Percentiles rank a stretch among this genome's conserved stretches.
phyloP scores from a whole-genome alignment of 805 yeast species.

The Saccharomycopsis fermentans region DNA sequence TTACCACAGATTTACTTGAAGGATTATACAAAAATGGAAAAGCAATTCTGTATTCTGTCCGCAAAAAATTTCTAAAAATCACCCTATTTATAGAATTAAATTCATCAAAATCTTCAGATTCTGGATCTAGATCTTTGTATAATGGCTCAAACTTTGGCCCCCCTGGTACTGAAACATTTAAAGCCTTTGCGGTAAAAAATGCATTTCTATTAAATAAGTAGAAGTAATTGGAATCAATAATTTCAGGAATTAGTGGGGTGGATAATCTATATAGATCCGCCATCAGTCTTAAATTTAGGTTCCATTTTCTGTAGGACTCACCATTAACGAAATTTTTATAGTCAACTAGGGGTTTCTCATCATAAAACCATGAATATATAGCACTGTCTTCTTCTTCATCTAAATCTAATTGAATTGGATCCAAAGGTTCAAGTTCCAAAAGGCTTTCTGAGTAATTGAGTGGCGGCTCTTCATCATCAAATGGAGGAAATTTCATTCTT shows the following conservation, averaged over 20 bases:
- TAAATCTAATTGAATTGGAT: slow-evolving; percentile 59
- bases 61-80: slow-evolving; percentile 64
- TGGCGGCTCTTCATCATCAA: slow-evolving; percentile 97
- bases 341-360: slow-evolving; percentile 60
- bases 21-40: slow-evolving; percentile 81
- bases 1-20: slow-evolving; percentile 51
- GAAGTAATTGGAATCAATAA: slow-evolving; percentile 46
- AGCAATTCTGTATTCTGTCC: slow-evolving; percentile 80
- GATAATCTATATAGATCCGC: slow-evolving; percentile 57
- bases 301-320: slow-evolving; percentile 68
- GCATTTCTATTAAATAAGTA: slow-evolving; percentile 72
- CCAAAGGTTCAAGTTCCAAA: slow-evolving; percentile 60
- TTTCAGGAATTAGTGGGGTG: slow-evolving; percentile 57
- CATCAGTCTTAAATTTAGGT: slow-evolving; percentile 49
- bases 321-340: slow-evolving; percentile 53
- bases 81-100: slow-evolving; percentile 84
- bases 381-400: slow-evolving; percentile 51
- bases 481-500: slow-evolving; percentile 89
- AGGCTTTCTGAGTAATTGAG: slow-evolving; percentile 72
- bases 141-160: slow-evolving; percentile 95
- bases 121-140: slow-evolving; percentile 52
- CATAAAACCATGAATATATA: slow-evolving; percentile 72
- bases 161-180: slow-evolving; percentile 81
- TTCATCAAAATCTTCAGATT: slow-evolving; percentile 72
- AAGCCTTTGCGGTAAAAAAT: slow-evolving; percentile 83